A percentile compares a stretch with the other conserved stretches of the same genome.
These are phyloP conservation scores for Cocos nucifera DNA, from an alignment of 176 grass and related monocot genomes.

Conservation along the genomic window DNA sequence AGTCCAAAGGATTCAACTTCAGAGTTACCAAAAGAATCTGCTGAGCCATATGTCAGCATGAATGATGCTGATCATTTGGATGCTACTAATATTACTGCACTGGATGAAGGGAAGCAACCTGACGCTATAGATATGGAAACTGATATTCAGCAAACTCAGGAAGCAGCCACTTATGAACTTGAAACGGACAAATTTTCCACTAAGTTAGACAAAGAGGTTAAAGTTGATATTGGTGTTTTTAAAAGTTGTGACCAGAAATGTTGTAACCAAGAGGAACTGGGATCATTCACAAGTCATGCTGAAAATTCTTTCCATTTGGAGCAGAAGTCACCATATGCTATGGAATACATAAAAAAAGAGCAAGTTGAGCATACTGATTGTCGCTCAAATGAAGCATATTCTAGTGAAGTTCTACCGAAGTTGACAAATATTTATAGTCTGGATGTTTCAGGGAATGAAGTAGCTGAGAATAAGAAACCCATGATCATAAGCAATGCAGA, in stretches of 20 bases:
- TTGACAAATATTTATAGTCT: not conserved
- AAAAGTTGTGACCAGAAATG: conserved; percentile 17
- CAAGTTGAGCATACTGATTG: conserved; percentile 26
- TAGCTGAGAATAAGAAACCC: conserved; percentile 7
- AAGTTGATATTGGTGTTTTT: conserved; percentile 18
- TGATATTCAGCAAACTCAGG: conserved; percentile 13
- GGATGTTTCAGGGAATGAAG: not conserved
- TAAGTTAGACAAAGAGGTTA: conserved; percentile 17
- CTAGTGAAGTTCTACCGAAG: conserved; percentile 12
- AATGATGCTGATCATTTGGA: conserved; percentile 21
- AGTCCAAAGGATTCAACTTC: conserved; percentile 28
- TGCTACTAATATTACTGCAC: conserved; percentile 19
- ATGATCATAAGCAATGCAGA: conserved; percentile 20
- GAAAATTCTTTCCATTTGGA: conserved; percentile 4
- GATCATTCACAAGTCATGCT: conserved; percentile 18
- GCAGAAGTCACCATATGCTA: conserved; percentile 20
- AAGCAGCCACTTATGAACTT: conserved; percentile 17
- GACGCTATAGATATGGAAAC: conserved; percentile 24
- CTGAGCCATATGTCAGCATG: conserved; percentile 14
- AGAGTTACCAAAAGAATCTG: conserved; percentile 22
- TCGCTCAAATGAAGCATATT: conserved; percentile 23
- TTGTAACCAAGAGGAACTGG: conserved; percentile 25
- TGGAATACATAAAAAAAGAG: conserved; percentile 25
- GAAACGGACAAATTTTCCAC: conserved; percentile 19
- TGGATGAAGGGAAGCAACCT: conserved; percentile 26